Percentiles rank a stretch among this genome's conserved stretches.
These are phyloP conservation scores for Syzygium aqueum DNA, from an alignment of 345 rosid species.

Conservation along the genomic window DNA sequence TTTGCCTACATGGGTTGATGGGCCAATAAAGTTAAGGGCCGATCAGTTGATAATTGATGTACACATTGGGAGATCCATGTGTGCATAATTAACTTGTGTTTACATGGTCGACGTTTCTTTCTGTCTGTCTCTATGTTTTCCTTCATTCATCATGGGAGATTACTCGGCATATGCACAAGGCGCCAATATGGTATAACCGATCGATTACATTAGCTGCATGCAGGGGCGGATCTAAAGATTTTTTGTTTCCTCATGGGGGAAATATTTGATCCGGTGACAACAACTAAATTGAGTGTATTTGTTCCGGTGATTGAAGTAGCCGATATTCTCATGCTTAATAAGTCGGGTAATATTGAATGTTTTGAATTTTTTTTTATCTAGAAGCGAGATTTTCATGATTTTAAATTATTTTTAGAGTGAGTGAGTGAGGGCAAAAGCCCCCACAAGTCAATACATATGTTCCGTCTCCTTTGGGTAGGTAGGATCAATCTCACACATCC, in stretches of 20 bases:
- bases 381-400: neutral
- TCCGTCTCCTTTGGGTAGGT: neutral
- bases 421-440: neutral
- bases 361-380: neutral
- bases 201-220: neutral
- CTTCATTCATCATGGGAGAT: neutral
- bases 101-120: neutral
- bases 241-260: neutral
- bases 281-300: neutral
- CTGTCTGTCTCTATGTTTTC: neutral
- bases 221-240: neutral
- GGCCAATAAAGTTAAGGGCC: neutral
- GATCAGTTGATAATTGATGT: neutral
- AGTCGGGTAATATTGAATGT: neutral
- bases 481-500: neutral
- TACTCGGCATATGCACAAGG: accelerated
- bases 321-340: neutral
- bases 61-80: neutral
- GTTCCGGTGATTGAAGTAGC: neutral
- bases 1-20: neutral
- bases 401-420: neutral
- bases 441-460: neutral
- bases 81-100: neutral
- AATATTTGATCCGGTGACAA: neutral
- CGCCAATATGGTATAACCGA: neutral